phyloP scores from a whole-genome alignment of 2,329 filamentous ascomycete species.

The Meredithiella fracta region DNA sequence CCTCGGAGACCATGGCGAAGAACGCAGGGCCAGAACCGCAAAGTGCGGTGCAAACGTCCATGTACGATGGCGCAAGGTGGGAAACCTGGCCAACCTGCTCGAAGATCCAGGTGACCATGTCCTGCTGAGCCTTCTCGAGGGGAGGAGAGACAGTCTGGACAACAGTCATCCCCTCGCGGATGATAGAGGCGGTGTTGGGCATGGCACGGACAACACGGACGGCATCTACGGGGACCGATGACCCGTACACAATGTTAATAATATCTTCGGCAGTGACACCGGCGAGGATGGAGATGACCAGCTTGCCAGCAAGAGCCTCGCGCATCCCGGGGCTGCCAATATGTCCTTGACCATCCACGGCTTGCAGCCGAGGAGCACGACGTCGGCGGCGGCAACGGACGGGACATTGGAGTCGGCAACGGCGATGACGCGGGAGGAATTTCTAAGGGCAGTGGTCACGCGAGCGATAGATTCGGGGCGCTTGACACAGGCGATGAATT shows the following conservation, averaged over 20 bases:
- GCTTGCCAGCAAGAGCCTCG: slow-evolving; percentile 59
- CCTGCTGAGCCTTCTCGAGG: slow-evolving; percentile 34
- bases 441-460: slow-evolving; percentile 49
- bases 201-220: slow-evolving; percentile 62
- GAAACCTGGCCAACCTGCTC: slow-evolving; percentile 54
- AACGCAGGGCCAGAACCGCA: slow-evolving; percentile 63
- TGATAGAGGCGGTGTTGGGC: slow-evolving; percentile 68
- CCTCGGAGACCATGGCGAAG: slow-evolving; percentile 59
- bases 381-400: slow-evolving; percentile 50
- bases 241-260: slow-evolving; percentile 43
- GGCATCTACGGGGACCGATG: slow-evolving; percentile 26
- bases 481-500: slow-evolving; percentile 69
- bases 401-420: slow-evolving; percentile 56
- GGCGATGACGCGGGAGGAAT: slow-evolving; percentile 46
- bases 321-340: slow-evolving; percentile 51
- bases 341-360: slow-evolving; percentile 57
- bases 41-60: slow-evolving; percentile 59
- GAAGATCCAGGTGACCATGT: slow-evolving; percentile 61
- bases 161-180: slow-evolving; percentile 70
- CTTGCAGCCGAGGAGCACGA: slow-evolving; percentile 68
- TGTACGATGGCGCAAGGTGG: slow-evolving; percentile 46
- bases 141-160: slow-evolving; percentile 48
- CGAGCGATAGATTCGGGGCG: slow-evolving; percentile 51
- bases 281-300: slow-evolving; percentile 67
- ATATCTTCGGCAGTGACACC: slow-evolving; percentile 59